Percentiles rank a stretch among this genome's conserved stretches.
Evolutionary conservation across 257 asterid genomes (phyloP).

Genomic region (Craterostigma plantagineum): DNA sequence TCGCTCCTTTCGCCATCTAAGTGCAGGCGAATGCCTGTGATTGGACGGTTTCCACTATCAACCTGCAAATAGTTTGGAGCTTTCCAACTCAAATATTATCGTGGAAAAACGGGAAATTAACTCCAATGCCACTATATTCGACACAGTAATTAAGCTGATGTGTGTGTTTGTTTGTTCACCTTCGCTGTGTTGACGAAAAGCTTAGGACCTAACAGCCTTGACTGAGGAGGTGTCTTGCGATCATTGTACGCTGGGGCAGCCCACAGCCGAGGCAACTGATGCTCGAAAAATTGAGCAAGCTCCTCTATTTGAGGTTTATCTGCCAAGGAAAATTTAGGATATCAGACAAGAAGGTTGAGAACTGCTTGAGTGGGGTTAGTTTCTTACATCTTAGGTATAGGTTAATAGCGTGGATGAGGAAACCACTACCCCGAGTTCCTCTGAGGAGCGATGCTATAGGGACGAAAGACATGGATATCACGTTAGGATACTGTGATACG

Average conservation of each 20-base stretch:
- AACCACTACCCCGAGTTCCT: slow-evolving; percentile 76
- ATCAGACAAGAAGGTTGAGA: background rate
- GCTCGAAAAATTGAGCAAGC: slow-evolving; percentile 70
- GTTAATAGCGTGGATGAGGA: slow-evolving; percentile 78
- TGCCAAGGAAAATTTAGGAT: slow-evolving; percentile 14
- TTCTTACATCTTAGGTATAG: slow-evolving; percentile 82
- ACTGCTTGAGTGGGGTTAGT: background rate
- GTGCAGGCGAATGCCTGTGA: slow-evolving; percentile 75
- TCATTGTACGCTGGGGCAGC: slow-evolving; percentile 83
- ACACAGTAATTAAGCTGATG: background rate
- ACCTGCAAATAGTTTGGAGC: slow-evolving; percentile 27
- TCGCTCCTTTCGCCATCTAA: slow-evolving; percentile 86
- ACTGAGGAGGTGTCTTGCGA: slow-evolving; percentile 65
- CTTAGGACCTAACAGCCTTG: slow-evolving; percentile 72
- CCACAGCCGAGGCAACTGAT: slow-evolving; percentile 89
- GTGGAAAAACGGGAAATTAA: no score
- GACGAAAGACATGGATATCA: slow-evolving; percentile 80
- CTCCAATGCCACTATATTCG: background rate
- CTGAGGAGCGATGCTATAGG: slow-evolving; percentile 78
- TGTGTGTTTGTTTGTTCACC: slow-evolving; percentile 32
- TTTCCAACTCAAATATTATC: no score
- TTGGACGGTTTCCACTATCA: slow-evolving; percentile 67
- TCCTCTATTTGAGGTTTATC: slow-evolving; percentile 93
- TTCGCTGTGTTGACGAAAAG: slow-evolving; percentile 75
- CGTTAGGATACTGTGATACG: slow-evolving; percentile 68